Evolutionary conservation across 768 basidiomycete species (phyloP).

Genomic region (Daedaleopsis nitida): DNA sequence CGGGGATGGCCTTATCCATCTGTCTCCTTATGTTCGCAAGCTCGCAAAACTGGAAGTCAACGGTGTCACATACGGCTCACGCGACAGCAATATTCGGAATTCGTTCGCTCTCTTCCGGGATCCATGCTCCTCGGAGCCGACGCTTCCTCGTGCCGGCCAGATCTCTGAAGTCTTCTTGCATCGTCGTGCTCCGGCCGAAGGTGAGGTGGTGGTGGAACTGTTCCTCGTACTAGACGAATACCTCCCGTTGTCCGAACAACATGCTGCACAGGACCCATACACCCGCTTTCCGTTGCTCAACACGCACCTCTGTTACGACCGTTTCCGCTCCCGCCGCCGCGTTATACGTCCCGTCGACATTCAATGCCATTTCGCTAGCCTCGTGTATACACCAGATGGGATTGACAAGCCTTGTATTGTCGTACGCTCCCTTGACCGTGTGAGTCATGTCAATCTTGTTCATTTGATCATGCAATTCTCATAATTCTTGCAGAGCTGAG

Average conservation of each 20-base stretch:
- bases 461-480: no score
- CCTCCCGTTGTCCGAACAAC: not conserved
- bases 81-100: not conserved
- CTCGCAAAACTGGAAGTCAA: no score
- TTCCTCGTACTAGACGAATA: not conserved
- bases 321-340: not conserved
- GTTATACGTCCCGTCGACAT: not conserved
- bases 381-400: not conserved
- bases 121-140: accelerated
- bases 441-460: not conserved
- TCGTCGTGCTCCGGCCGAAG: not conserved
- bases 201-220: not conserved
- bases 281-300: not conserved
- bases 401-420: slow-evolving; percentile 3
- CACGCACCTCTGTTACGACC: not conserved
- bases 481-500: no score
- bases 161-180: not conserved
- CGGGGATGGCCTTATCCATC: no score
- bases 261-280: not conserved
- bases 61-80: not conserved
- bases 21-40: no score
- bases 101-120: not conserved
- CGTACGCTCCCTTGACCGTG: slow-evolving; percentile 7
- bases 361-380: slow-evolving; percentile 8
- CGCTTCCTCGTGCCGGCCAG: not conserved